Evolutionary conservation across 345 rosid species (phyloP), one percentile per base, ranked within the genome.

Genomic region (Acer saccharum): DNA sequence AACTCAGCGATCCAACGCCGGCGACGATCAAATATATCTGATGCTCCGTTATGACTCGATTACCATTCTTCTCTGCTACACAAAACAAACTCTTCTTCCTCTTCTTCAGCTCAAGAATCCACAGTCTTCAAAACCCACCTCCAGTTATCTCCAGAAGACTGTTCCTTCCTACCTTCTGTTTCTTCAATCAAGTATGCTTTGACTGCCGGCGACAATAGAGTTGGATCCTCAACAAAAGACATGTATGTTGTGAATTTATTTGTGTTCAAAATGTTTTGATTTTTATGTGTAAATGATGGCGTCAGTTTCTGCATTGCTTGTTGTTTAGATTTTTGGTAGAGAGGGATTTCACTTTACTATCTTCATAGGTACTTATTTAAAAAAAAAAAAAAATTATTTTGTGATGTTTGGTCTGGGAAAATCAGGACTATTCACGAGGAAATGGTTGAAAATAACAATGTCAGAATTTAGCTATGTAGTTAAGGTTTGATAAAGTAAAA

Each of bases 121-220:
- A 67, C 41, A 60, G 20, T 77, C 83, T 79, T 50, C 93, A 83
- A 70, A 25, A 76, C 65, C 64, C 82, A 65, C 70, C 78, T 18
- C 88, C 84, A 16, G 72, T 83, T 17, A 57, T 89, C 61, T 84
- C 94, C 23, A 82, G 97, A 70, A 90, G 99, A 81, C 18, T 88
- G 77, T 80, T 90, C 79, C 76, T 93, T 52, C 39, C 39, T 32
- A 0, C 90, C 98, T 46, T 89, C 94, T 1, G 99, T 90, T 46
- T 90, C 97, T 57, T 86, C 91, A 11, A 83, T 93, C 58, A 92
- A 96, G 98, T 91, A 88, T 72, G 96, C 99, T 14, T 78, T 95
- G 29, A 93, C 97, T 0, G 95, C 94, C 5, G 81, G 84, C 70
- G 86, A 97, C 99, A 58, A 91, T 93, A 23, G 93, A 85, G 75